Base-by-base conservation (phyloP, 2,329 filamentous ascomycete species). In the Exophiala mesophila region DNA sequence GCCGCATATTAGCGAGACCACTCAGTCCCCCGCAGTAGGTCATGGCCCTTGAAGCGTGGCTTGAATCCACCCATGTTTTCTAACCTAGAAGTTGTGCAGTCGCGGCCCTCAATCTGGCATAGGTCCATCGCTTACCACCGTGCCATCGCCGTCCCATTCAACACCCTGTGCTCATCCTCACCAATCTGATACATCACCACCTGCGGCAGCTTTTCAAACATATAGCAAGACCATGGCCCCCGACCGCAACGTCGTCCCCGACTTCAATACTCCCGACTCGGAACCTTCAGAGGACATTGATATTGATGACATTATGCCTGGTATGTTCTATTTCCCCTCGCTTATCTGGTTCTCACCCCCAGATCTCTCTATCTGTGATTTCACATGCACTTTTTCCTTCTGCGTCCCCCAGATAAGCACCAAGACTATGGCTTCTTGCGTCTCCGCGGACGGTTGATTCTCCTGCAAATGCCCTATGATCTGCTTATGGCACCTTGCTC, bases 91-190 rank as follows among this genome's bases (percentile, higher is more conserved):
- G 7, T 13, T 7, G 7, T 17, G 12, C 10, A 15, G 20, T 17
- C 32, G 32, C 12, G 12, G n/a, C 15, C 18, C 32, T 18, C 13
- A 18, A 9, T 10, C 15, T 18, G 32, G 15, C 32, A 34, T 18
- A 17, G 32, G 32, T 34, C 13, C 13, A 18, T 34, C 32, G 32
- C 32, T 34, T 34, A 20, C 13, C 35, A 20, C 17, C 20, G 16
- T 19, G n/a, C 35, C 9, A 13, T 26, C 20, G 9, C 19, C 4
- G 26, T 37, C 35, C 17, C 33, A 36, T 10, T 19, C 33, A 37
- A 31, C 12, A 34, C 18, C 32, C 15, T 34, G 15, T 6, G 9
- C 32, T 6, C 10, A 7, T 6, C 32, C 29, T 13, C 29, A 9
- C 12, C 4, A 17, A 34, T 34, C 15, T 19, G 18, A 10, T 34